A percentile compares a stretch with the other conserved stretches of the same genome.
Conservation (phyloP, 176 grass and related monocot genomes). For the Rhynchospora breviuscula region DNA sequence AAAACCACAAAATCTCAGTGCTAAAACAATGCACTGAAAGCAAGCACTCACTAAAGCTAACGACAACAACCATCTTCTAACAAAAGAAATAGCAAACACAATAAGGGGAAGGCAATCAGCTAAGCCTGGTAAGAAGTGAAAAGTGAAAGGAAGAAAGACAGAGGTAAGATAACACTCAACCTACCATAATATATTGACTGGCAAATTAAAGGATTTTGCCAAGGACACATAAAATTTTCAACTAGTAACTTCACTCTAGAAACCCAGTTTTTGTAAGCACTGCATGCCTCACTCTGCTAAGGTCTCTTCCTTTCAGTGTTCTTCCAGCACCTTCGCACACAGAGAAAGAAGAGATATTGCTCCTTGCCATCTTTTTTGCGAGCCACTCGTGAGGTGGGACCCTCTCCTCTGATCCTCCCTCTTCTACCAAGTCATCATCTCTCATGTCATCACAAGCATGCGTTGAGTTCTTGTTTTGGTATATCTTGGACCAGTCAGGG, state of each 20-base stretch:
- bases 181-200: slow-evolving; percentile 13
- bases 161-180: slow-evolving; percentile 7
- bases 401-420: slow-evolving; percentile 17
- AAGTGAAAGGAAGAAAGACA: background rate
- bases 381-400: slow-evolving; percentile 52
- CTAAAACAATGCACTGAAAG: slow-evolving; percentile 19
- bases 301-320: slow-evolving; percentile 54
- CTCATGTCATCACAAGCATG: background rate
- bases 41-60: background rate
- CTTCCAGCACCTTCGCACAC: slow-evolving; percentile 47
- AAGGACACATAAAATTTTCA: background rate
- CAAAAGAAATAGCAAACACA: background rate
- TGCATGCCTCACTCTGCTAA: slow-evolving; percentile 44
- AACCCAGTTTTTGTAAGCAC: slow-evolving; percentile 58
- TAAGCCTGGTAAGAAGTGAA: background rate
- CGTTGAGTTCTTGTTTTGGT: slow-evolving; percentile 10
- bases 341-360: slow-evolving; percentile 45
- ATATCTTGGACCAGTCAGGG: slow-evolving; percentile 46
- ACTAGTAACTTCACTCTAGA: slow-evolving; percentile 26
- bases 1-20: slow-evolving; percentile 28
- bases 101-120: background rate
- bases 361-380: slow-evolving; percentile 45
- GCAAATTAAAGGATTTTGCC: background rate
- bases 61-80: background rate
- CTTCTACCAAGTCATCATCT: slow-evolving; percentile 16